A percentile compares a stretch with the other conserved stretches of the same genome.
Evolutionary conservation across 495 filamentous ascomycete species (phyloP).

Genomic region (Aspergillus avenaceus): DNA sequence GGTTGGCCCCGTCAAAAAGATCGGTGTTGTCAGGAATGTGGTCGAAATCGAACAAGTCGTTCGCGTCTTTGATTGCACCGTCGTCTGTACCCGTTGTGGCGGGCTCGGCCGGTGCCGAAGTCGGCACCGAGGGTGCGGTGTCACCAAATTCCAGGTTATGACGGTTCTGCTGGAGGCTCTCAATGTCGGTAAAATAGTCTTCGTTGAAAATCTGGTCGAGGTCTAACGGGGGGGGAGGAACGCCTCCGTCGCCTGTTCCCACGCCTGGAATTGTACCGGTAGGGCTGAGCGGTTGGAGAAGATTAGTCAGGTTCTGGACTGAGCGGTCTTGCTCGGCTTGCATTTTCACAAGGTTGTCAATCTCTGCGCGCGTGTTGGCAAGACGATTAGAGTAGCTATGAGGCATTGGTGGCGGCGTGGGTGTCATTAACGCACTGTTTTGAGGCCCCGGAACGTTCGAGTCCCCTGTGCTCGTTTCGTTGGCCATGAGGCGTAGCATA

Average conservation of each 20-base stretch:
- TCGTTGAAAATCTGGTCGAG: conserved; percentile 67
- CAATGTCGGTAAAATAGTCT: conserved; percentile 54
- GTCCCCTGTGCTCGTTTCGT: conserved; percentile 33
- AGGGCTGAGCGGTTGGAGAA: conserved; percentile 74
- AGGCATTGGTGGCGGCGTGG: conserved; percentile 56
- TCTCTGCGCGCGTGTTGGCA: conserved; percentile 61
- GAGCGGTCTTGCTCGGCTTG: conserved; percentile 68
- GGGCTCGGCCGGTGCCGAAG: conserved; percentile 6
- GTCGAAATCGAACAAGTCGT: conserved; percentile 42
- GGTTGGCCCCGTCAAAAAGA: conserved; percentile 31
- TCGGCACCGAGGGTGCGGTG: conserved; percentile 8
- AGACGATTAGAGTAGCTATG: conserved; percentile 49
- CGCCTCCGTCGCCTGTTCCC: conserved; percentile 34
- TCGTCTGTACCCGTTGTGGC: conserved; percentile 17
- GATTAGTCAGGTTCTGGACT: conserved; percentile 63
- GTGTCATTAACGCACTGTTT: conserved; percentile 57
- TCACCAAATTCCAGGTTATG: conserved; percentile 23
- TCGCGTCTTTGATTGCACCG: conserved; percentile 21
- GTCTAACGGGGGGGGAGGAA: conserved; percentile 48
- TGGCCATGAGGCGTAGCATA: conserved; percentile 77
- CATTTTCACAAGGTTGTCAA: conserved; percentile 69
- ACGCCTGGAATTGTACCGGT: conserved; percentile 77
- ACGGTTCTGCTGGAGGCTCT: conserved; percentile 27
- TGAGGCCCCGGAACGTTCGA: conserved; percentile 19
- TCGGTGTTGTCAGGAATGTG: conserved; percentile 35